A percentile compares a stretch with the other conserved stretches of the same genome.
phyloP scores from a whole-genome alignment of 305 asterid species.

The Plantago lanceolata region DNA sequence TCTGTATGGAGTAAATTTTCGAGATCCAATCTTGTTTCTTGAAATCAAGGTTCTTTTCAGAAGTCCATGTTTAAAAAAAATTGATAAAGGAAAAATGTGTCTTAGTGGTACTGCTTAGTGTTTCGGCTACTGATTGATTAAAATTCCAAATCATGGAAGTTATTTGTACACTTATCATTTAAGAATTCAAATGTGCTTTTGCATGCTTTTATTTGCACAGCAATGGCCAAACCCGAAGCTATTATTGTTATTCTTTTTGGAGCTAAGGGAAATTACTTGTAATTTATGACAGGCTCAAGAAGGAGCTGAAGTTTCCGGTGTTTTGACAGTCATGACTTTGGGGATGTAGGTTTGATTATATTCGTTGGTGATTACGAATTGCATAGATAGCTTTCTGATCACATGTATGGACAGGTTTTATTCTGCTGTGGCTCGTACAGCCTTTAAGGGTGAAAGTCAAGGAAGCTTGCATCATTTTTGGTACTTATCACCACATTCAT shows the following conservation, averaged over 20 bases:
- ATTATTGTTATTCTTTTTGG: not conserved
- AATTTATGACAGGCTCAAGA: constrained; percentile 68
- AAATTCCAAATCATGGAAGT: too few relatives aligned
- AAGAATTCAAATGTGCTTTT: constrained; percentile 1
- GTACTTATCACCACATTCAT: constrained; percentile 33
- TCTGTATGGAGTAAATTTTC: too few relatives aligned
- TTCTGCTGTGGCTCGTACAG: constrained; percentile 90
- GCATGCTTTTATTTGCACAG: too few relatives aligned
- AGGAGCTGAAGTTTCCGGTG: constrained; percentile 79
- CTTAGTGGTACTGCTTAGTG: too few relatives aligned
- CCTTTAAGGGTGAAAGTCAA: constrained; percentile 95
- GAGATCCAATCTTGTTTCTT: too few relatives aligned
- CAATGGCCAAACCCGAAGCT: too few relatives aligned
- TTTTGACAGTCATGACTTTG: constrained; percentile 91
- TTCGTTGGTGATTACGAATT: constrained; percentile 26
- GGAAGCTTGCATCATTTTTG: constrained; percentile 91
- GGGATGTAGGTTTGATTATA: constrained; percentile 73
- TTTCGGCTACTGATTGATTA: too few relatives aligned
- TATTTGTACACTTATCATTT: too few relatives aligned
- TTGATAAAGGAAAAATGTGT: too few relatives aligned
- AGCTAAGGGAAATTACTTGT: constrained; percentile 30
- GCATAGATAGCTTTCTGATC: constrained; percentile 26
- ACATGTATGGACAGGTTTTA: constrained; percentile 64
- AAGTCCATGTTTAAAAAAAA: too few relatives aligned
- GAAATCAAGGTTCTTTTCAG: too few relatives aligned